phyloP scores from a whole-genome alignment of 768 basidiomycete species.

The Leucosporidium scottii region DNA sequence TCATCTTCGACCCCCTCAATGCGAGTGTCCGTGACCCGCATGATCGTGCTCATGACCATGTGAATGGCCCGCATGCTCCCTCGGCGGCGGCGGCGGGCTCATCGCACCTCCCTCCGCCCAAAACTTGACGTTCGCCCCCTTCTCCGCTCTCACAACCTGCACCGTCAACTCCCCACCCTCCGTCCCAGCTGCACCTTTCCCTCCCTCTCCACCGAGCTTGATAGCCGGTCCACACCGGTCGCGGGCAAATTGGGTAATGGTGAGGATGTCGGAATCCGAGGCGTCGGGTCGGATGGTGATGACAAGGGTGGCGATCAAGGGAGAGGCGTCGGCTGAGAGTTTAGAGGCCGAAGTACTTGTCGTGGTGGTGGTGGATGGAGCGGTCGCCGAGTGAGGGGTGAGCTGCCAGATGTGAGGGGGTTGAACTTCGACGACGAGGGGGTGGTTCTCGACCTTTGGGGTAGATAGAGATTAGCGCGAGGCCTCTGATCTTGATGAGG shows the following conservation, averaged over 20 bases:
- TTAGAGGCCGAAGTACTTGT: neutral
- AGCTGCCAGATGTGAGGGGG: conserved; percentile 88
- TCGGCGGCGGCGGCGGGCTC: neutral
- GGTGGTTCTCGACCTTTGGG: conserved; percentile 69
- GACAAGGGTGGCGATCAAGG: conserved; percentile 2
- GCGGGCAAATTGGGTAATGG: neutral
- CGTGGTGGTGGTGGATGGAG: neutral
- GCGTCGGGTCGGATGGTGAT: neutral
- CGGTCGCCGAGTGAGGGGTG: conserved; percentile 44
- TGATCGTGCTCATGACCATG: neutral
- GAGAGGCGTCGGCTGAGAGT: neutral
- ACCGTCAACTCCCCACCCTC: conserved; percentile 15
- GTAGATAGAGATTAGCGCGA: neutral
- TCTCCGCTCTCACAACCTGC: conserved; percentile 8
- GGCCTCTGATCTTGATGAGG: conserved; percentile 9
- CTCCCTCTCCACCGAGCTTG: neutral
- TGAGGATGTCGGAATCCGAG: conserved; percentile 5
- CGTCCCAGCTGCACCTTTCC: neutral
- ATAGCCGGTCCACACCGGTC: conserved; percentile 3
- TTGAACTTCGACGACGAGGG: conserved; percentile 70
- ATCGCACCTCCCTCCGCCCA: neutral
- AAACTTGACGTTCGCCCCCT: neutral
- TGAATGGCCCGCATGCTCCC: neutral
- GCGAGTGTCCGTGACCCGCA: neutral
- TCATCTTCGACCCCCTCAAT: neutral